Conservation (phyloP, 176 grass and related monocot genomes). For the Carex parvula region DNA sequence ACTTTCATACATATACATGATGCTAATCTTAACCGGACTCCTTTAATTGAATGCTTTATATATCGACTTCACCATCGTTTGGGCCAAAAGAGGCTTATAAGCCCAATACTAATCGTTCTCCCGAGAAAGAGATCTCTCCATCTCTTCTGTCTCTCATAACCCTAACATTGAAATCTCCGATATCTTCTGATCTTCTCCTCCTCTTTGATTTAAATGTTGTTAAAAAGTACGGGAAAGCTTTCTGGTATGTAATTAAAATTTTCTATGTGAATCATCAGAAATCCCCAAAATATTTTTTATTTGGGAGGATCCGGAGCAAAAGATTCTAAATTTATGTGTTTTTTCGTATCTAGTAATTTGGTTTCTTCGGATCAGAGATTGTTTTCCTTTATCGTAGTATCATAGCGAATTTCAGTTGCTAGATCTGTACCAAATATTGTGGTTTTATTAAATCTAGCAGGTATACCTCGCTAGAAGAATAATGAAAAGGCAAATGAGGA, state of each 20-base stretch:
- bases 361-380: not conserved
- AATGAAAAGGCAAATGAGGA: constrained; percentile 1
- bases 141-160: not conserved
- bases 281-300: not conserved
- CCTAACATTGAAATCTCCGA: too few relatives aligned
- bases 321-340: not conserved
- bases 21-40: too few relatives aligned
- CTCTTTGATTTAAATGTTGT: too few relatives aligned
- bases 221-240: too few relatives aligned
- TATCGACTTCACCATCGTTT: not conserved
- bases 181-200: too few relatives aligned
- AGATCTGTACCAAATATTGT: not conserved
- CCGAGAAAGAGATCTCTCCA: not conserved
- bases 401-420: not conserved
- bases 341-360: not conserved
- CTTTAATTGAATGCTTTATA: not conserved
- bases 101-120: not conserved
- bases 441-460: not conserved
- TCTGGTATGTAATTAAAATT: too few relatives aligned
- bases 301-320: not conserved
- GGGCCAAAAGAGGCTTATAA: not conserved
- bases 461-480: not conserved
- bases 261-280: too few relatives aligned
- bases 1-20: not conserved
- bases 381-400: not conserved